phyloP scores from a whole-genome alignment of 345 rosid species.

The Eucalyptus erythrocorys region DNA sequence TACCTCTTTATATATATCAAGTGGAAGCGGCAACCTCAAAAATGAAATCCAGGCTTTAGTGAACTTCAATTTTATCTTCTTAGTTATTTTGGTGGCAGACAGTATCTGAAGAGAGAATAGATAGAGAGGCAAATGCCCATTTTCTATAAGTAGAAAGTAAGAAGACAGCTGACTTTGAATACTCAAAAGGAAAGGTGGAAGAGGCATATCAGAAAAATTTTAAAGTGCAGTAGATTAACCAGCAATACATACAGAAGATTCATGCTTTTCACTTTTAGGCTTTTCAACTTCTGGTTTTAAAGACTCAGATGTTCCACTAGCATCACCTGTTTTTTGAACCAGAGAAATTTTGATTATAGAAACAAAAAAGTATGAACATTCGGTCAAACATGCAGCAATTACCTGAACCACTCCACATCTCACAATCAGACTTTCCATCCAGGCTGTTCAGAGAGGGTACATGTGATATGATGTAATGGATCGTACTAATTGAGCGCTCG shows the following conservation, averaged over 20 bases:
- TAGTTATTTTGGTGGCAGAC: conserved; percentile 42
- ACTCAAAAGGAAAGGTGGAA: background rate
- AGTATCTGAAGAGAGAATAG: conserved; percentile 23
- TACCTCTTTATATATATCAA: conserved; percentile 91
- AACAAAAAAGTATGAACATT: background rate
- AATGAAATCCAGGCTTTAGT: conserved; percentile 90
- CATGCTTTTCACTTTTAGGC: background rate
- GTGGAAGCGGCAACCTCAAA: conserved; percentile 78
- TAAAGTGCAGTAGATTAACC: background rate
- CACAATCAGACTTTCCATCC: conserved; percentile 26
- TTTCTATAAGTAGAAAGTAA: background rate
- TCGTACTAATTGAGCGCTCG: conserved; percentile 31
- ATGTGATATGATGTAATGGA: conserved; percentile 44
- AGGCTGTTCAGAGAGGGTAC: conserved; percentile 35
- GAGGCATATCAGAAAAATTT: background rate
- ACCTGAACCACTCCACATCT: conserved; percentile 92
- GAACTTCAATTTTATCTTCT: conserved; percentile 81
- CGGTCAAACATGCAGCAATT: background rate
- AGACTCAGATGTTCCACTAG: background rate
- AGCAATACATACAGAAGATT: background rate
- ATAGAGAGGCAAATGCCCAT: background rate
- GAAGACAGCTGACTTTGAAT: background rate
- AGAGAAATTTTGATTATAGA: background rate
- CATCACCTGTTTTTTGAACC: conserved; percentile 5
- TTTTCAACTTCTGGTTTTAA: conserved; percentile 16